Percentiles rank a stretch among this genome's conserved stretches.
phyloP scores from a whole-genome alignment of 768 basidiomycete species.

The Clitopilus hobsonii region DNA sequence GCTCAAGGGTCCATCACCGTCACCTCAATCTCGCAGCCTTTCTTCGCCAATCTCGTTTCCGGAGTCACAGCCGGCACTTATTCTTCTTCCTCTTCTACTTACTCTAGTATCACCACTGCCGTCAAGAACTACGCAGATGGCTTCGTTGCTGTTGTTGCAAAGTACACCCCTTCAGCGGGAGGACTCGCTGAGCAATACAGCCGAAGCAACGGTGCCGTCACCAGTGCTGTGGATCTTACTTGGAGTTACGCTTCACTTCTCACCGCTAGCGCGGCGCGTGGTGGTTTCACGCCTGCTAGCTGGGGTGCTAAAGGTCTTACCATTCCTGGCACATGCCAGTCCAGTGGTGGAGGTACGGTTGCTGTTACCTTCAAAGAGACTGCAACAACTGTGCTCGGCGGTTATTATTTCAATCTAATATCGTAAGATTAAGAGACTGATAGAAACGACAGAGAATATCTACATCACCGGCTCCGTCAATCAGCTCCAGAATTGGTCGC shows the following conservation, averaged over 20 bases:
- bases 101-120: constrained; percentile 39
- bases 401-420: constrained; percentile 26
- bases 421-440: neutral
- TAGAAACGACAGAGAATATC: constrained; percentile 53
- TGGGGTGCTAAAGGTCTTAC: constrained; percentile 65
- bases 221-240: constrained; percentile 64
- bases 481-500: constrained; percentile 57
- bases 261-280: constrained; percentile 51
- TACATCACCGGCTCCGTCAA: constrained; percentile 58
- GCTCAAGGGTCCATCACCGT: constrained; percentile 43
- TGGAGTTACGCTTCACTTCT: constrained; percentile 73
- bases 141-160: constrained; percentile 49
- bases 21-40: constrained; percentile 58
- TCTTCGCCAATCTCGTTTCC: constrained; percentile 60
- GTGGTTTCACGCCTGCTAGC: constrained; percentile 39
- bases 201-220: constrained; percentile 41
- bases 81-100: constrained; percentile 39
- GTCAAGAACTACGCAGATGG: constrained; percentile 61
- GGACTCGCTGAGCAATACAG: constrained; percentile 62
- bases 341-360: constrained; percentile 28
- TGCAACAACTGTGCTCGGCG: constrained; percentile 57
- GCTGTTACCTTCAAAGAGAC: constrained; percentile 62
- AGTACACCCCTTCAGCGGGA: constrained; percentile 61
- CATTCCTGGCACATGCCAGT: constrained; percentile 40
- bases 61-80: constrained; percentile 49